These are phyloP conservation scores for Paecilomyces dactylethromorphus DNA, from an alignment of 2,329 filamentous ascomycete species.

Conservation along the genomic window DNA sequence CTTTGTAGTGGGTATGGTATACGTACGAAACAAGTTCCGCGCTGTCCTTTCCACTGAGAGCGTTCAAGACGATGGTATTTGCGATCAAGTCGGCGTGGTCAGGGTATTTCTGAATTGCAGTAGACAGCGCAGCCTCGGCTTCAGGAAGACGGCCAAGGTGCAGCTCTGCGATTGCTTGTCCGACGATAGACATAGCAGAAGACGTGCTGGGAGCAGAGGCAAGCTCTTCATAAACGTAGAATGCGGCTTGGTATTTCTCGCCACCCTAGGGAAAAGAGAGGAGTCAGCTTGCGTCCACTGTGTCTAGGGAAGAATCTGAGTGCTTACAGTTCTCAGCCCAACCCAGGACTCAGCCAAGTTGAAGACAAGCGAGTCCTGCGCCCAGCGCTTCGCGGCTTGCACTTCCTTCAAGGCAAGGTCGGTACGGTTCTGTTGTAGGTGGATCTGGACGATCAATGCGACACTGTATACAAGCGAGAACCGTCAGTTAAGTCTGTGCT, in stretches of 20 bases:
- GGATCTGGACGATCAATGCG: constrained; percentile 83
- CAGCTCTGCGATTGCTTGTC: constrained; percentile 84
- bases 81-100: constrained; percentile 69
- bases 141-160: constrained; percentile 85
- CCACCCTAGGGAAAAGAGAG: constrained; percentile 58
- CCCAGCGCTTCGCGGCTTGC: constrained; percentile 78
- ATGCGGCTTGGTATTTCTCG: constrained; percentile 92
- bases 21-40: constrained; percentile 57
- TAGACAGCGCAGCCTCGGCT: constrained; percentile 76
- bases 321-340: constrained; percentile 70
- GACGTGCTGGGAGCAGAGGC: constrained; percentile 79
- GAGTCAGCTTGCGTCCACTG: neutral
- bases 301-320: neutral
- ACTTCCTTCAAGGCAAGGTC: constrained; percentile 91
- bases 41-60: constrained; percentile 66
- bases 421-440: constrained; percentile 83
- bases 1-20: neutral
- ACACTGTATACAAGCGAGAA: constrained; percentile 46
- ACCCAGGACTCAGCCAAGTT: constrained; percentile 97
- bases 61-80: constrained; percentile 73
- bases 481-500: neutral
- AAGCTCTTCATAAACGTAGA: constrained; percentile 96
- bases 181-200: constrained; percentile 67
- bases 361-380: constrained; percentile 86
- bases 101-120: constrained; percentile 69